phyloP scores from a whole-genome alignment of 108 stramenopile genomes.

The Cyclostephanos invisitatus region DNA sequence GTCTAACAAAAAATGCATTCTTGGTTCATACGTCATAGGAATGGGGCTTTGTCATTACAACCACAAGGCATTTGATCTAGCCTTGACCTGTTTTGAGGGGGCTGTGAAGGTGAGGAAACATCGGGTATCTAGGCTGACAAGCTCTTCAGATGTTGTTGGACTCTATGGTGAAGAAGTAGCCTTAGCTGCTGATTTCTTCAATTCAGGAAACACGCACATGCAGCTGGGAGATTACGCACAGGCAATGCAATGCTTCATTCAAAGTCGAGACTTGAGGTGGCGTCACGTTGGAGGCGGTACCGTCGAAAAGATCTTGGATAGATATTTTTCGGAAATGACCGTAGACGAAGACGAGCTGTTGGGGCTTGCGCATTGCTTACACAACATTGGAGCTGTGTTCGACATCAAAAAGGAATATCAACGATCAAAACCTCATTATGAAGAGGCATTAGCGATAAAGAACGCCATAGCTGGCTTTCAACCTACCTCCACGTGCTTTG shows the following conservation, averaged over 20 bases:
- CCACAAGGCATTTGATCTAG: constrained; percentile 21
- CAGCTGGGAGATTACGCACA: constrained; percentile 35
- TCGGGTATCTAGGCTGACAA: constrained; percentile 23
- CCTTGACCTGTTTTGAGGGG: constrained; percentile 44
- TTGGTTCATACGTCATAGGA: background rate
- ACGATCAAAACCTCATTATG: constrained; percentile 43
- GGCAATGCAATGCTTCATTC: constrained; percentile 45
- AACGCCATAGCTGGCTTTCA: constrained; percentile 35
- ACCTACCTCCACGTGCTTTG: constrained; percentile 8
- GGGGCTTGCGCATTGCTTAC: constrained; percentile 45
- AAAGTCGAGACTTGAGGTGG: constrained; percentile 43
- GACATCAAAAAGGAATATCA: constrained; percentile 44
- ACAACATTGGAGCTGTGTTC: constrained; percentile 41
- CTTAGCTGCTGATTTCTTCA: constrained; percentile 35
- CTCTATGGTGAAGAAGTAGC: constrained; percentile 36
- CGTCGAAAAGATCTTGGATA: constrained; percentile 38
- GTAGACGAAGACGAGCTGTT: constrained; percentile 45
- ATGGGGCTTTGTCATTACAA: constrained; percentile 43
- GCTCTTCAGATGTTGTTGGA: constrained; percentile 9
- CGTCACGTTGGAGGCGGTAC: constrained; percentile 39
- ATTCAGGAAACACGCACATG: constrained; percentile 42
- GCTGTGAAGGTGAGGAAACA: constrained; percentile 39
- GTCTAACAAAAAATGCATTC: background rate
- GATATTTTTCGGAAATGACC: constrained; percentile 26
- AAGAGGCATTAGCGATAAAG: constrained; percentile 42